Base-by-base conservation (phyloP, 495 filamentous ascomycete species). In the Penicillium arizonense region DNA sequence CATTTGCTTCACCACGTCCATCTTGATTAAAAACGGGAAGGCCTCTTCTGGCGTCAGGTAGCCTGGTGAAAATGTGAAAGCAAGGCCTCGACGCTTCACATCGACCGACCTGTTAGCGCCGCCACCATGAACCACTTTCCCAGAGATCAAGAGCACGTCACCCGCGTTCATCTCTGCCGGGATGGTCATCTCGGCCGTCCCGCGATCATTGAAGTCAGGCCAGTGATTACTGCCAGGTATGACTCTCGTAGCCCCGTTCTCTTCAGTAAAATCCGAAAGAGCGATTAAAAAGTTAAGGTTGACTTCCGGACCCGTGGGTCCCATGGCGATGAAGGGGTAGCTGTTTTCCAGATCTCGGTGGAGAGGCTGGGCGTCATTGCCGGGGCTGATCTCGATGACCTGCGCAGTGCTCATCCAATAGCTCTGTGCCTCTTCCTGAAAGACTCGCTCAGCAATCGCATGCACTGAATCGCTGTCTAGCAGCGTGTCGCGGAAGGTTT, bases 221-320 rank as follows among this genome's bases (percentile, higher is more conserved):
- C 71, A 76, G 34, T 63, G 61, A 45, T 75, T 69, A 14, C 56
- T 65, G n/a, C 70, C 70, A 3, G 71, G 73, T 41, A 76, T 66
- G 33, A 75, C 58, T 12, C 67, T 55, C 3, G 72, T 77, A 23
- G 72, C 70, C 16, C 73, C 72, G 43, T 74, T 77, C 11, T 63
- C 58, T 26, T 50, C 61, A 13, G 63, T 69, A 8, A 62, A 62
- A 32, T 60, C 60, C 14, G 55, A 65, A 20, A 64, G 59, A 14
- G 64, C 65, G 26, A 64, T 45, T 34, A 72, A 52, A 54, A 58
- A 64, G 50, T 62, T 60, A 52, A 60, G 13, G 9, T 14, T 33
- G 7, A 40, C 40, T 41, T 60, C 57, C 10, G 53, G 53, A 13
- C 33, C 43, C 13, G 47, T 35, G 9, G 32, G 11, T 26, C 57